Base-by-base conservation (phyloP, 768 basidiomycete genomes). In the Gautieria morchelliformis region DNA sequence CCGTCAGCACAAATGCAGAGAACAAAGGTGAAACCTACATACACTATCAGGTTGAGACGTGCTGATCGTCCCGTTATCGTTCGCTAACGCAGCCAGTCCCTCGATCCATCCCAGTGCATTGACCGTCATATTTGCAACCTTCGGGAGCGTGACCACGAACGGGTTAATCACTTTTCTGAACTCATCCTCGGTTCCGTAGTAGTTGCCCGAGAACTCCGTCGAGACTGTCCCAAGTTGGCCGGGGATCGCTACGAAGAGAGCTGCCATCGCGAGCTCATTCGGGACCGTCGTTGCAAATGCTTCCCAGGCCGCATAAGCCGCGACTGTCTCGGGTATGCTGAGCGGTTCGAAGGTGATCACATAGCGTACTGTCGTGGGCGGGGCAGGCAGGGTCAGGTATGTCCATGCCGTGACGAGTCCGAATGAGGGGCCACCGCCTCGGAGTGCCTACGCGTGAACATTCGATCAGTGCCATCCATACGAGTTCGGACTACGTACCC, bases 311-410 rank as follows among this genome's bases (percentile, higher is more conserved):
- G 24, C 11, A 50, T 62, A 60, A 7, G 53, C 60, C 1, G 68
- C 64, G 59, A 76, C 68, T 0, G 70, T 72, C 6, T 68, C 61
- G 4, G 59, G 62, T 30, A 69, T 59, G 1, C 60, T 35, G 15
- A 54, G 14, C n/a, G 37, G 39, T 15, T 53, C 48, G 44, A 53
- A 59, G 19, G 37, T 52, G 40, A 64, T 52, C 17, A 48, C 20
- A 45, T 59, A 64, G 48, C 58, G 54, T 45, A 62, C 60, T 11
- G 59, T 58, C 22, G 61, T 65, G 0, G 61, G 22, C 1, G 69
- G 69, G 5, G 60, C 63, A 12, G 63, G 54, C 53, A 63, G 57
- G 0, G 69, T 69, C 5, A 52, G 50, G 55, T 64, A 58, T 14
- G 65, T 62, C 62, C 60, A 70, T 11, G 60, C 52, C 32, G 65